Evolutionary conservation across 2,329 filamentous ascomycete species (phyloP).

Genomic region (Cytospora mali): DNA sequence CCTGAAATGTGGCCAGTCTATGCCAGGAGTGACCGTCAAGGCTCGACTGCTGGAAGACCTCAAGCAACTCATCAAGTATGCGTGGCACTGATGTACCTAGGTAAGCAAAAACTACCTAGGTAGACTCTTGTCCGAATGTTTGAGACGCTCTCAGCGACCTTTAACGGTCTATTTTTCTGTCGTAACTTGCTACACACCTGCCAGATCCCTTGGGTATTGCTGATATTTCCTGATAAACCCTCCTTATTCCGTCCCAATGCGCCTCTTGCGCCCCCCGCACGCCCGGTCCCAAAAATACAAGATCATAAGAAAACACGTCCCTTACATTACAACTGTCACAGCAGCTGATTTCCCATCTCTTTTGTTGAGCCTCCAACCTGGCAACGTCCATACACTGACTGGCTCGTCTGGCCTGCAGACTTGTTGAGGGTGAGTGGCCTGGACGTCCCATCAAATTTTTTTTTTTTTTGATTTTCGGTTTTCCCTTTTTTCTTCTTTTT

Average conservation of each 20-base stretch:
- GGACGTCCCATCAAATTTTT: background rate
- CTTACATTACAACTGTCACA: slow-evolving; percentile 6
- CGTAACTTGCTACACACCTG: background rate
- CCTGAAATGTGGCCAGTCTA: too few species aligned
- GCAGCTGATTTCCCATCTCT: background rate
- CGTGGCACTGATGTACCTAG: too few species aligned
- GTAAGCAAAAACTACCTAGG: too few species aligned
- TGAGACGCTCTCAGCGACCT: background rate
- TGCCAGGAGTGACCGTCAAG: too few species aligned
- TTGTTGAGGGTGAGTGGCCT: background rate
- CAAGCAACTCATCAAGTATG: too few species aligned
- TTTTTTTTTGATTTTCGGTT: too few species aligned
- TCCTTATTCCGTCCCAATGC: background rate
- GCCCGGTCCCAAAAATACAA: background rate
- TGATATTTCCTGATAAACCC: slow-evolving; percentile 9
- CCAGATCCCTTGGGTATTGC: slow-evolving; percentile 20
- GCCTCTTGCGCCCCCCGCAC: background rate
- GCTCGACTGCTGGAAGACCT: too few species aligned
- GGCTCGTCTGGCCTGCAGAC: background rate
- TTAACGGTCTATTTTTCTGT: background rate
- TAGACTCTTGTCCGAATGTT: background rate
- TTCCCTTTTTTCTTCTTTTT: too few species aligned
- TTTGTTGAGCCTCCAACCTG: background rate
- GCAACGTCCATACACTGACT: background rate
- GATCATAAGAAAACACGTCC: background rate